A percentile compares a stretch with the other conserved stretches of the same genome.
Evolutionary conservation across 2,329 filamentous ascomycete species (phyloP).

Genomic region (Ophiostoma sp.): DNA sequence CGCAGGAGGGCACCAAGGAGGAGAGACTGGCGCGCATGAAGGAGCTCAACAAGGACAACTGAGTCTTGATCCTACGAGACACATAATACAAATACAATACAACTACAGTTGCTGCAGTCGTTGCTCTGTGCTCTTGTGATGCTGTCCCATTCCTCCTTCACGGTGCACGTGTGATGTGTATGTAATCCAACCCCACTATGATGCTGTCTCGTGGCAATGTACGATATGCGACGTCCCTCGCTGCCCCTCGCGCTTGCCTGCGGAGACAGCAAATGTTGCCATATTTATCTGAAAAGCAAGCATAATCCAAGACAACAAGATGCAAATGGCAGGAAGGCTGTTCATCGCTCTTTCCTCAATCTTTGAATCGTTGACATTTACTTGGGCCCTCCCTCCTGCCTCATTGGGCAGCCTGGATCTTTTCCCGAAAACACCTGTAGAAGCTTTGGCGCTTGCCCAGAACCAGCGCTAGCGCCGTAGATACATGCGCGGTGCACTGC

Average conservation of each 20-base stretch:
- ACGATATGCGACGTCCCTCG: too few species aligned
- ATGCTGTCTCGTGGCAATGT: not conserved
- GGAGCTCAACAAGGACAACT: constrained; percentile 55
- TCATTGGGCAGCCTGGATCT: too few species aligned
- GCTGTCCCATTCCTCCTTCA: not conserved
- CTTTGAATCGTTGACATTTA: too few species aligned
- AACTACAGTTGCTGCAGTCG: not conserved
- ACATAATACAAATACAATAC: not conserved
- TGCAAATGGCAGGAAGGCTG: too few species aligned
- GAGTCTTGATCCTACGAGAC: not conserved
- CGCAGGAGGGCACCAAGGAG: constrained; percentile 60
- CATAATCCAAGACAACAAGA: too few species aligned
- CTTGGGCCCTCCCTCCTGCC: too few species aligned
- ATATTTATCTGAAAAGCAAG: too few species aligned
- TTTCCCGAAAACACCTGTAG: too few species aligned
- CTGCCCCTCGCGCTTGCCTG: too few species aligned
- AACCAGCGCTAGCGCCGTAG: not conserved
- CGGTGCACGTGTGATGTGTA: constrained; percentile 6
- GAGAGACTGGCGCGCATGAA: constrained; percentile 60
- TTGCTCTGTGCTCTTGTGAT: not conserved
- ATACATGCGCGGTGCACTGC: not conserved
- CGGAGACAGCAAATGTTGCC: too few species aligned
- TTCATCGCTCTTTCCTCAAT: too few species aligned
- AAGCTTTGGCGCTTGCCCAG: too few species aligned
- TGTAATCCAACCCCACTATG: constrained; percentile 7